These are phyloP conservation scores for Aspergillus luchuensis DNA, from an alignment of 2,329 filamentous ascomycete species.

Conservation along the genomic window DNA sequence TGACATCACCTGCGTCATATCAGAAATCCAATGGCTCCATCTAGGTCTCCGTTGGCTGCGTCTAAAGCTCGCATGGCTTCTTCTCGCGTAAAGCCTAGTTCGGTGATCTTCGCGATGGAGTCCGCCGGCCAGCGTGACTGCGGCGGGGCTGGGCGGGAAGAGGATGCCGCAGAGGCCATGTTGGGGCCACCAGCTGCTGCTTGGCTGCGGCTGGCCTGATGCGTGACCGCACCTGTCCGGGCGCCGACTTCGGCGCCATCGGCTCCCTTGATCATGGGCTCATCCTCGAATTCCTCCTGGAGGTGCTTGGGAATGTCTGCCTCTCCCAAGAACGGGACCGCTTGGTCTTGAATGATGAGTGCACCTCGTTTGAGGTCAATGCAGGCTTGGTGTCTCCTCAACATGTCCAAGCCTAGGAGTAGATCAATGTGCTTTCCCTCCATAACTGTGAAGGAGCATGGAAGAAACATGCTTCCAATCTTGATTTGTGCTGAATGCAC, in stretches of 20 bases:
- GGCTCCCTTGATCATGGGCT: slow-evolving; percentile 82
- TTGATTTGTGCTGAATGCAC: slow-evolving; percentile 95
- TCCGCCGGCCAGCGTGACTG: slow-evolving; percentile 57
- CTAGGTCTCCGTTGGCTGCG: slow-evolving; percentile 81
- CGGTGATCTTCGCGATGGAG: slow-evolving; percentile 73
- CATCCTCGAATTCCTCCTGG: slow-evolving; percentile 70
- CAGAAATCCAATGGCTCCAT: slow-evolving; percentile 81
- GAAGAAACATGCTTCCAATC: slow-evolving; percentile 81
- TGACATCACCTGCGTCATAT: slow-evolving; percentile 45
- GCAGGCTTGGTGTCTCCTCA: slow-evolving; percentile 90
- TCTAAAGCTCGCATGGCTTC: slow-evolving; percentile 79
- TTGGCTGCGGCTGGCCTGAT: slow-evolving; percentile 32
- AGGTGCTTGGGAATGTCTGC: slow-evolving; percentile 87
- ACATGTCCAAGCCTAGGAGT: slow-evolving; percentile 90
- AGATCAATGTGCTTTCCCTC: slow-evolving; percentile 96
- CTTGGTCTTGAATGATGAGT: slow-evolving; percentile 82
- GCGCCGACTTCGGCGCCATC: slow-evolving; percentile 88
- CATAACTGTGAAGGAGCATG: slow-evolving; percentile 98
- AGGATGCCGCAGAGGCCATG: slow-evolving; percentile 21
- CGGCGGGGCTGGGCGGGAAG: slow-evolving; percentile 29
- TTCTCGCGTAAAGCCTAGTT: slow-evolving; percentile 74
- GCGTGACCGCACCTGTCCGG: slow-evolving; percentile 68
- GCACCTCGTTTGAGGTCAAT: slow-evolving; percentile 86
- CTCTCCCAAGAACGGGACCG: slow-evolving; percentile 88
- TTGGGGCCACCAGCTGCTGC: slow-evolving; percentile 18